phyloP scores from a whole-genome alignment of 495 filamentous ascomycete genomes.

The Tuber borchii region DNA sequence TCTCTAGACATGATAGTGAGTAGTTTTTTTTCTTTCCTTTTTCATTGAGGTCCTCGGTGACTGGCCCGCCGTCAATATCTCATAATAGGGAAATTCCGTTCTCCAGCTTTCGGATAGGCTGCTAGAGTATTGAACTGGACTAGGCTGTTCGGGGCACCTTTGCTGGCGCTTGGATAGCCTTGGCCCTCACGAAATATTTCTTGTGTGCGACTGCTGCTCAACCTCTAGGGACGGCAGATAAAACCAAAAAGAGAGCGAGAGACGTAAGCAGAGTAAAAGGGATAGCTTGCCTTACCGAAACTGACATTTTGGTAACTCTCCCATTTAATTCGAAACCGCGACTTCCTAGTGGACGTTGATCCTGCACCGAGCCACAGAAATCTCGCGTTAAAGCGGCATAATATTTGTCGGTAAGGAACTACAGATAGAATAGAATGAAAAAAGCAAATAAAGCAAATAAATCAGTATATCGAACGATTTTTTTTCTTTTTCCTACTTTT shows the following conservation, averaged over 20 bases:
- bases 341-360: not conserved
- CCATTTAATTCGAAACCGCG: not conserved
- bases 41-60: not conserved
- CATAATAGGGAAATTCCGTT: not conserved
- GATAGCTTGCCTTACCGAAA: not conserved
- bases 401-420: not conserved
- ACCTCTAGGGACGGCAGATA: not conserved
- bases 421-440: not conserved
- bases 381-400: not conserved
- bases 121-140: not conserved
- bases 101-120: not conserved
- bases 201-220: not conserved
- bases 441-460: not conserved
- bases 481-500: not conserved
- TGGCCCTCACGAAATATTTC: not conserved
- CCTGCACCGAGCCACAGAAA: not conserved
- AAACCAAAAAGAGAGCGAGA: not conserved
- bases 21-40: not conserved
- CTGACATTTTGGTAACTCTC: not conserved
- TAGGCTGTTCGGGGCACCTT: not conserved
- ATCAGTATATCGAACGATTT: not conserved
- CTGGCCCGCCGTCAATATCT: not conserved
- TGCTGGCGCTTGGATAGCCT: not conserved
- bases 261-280: not conserved
- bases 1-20: not conserved